Evolutionary conservation across 73 alveolate genomes (phyloP), one percentile per base, ranked within the genome.

Genomic region (Urostyla sp.): DNA sequence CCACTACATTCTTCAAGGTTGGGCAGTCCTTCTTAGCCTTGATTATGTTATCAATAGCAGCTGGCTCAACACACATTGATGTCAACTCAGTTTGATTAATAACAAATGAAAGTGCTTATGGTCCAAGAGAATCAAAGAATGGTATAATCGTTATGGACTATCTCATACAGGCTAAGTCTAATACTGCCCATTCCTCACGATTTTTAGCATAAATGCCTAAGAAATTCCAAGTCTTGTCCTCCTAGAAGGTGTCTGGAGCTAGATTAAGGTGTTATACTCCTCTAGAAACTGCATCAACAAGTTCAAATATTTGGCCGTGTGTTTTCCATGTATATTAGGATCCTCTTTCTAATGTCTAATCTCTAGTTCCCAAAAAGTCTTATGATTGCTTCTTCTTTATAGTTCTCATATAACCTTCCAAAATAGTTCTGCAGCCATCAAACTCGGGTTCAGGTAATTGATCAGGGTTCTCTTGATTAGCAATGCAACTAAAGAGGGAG

Each of bases 171-270:
- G 98, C 98, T 28, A 94, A 26, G 67, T 92, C 90, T 6, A 87
- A 45, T 20, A 89, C 56, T 37, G 87, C 89, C 98, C 98, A 94
- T 75, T 94, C 98, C 66, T 91, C 93, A 45, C 97, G 72, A 67
- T 92, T 94, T 58, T 73, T 80, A 13, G 95, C 53, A 69, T 77
- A 87, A 20, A 93, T 87, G 8, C 98, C 98, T 0, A 90, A 20
- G 80, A 90, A 85, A 32, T 78, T 57, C 52, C 27, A 69, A 7
- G 4, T 15, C 10, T 46, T 24, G 2, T 37, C 83, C 6, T 69
- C 83, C 23, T 11, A 18, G 11, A 27, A 51, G 44, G 21, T 37
- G 6, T 66, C 32, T 24, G 1, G 11, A 34, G 52, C 3, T 43
- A 53, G 38, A 40, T 48, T 23, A 37, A 43, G 31, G 7, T 15